Conservation (phyloP, 805 yeast species). For the Lachancea meyersii region DNA sequence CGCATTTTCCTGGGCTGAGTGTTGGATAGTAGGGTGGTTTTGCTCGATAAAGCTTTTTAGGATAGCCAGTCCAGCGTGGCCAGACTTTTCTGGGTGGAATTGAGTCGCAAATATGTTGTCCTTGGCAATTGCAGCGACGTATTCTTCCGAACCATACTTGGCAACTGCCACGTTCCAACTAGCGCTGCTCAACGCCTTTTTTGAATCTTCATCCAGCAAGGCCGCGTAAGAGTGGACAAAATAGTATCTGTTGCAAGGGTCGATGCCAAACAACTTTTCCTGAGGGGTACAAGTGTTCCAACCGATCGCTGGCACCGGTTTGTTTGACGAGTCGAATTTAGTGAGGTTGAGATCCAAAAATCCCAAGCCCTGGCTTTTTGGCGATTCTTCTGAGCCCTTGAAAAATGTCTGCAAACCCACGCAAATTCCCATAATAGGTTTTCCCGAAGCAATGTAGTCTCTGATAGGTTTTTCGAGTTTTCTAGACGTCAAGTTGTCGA, state of each 20-base stretch:
- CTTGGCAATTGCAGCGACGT: conserved; percentile 73
- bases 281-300: conserved; percentile 60
- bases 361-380: conserved; percentile 55
- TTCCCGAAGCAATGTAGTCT: conserved; percentile 66
- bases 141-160: conserved; percentile 69
- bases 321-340: conserved; percentile 51
- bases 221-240: conserved; percentile 95
- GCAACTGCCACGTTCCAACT: conserved; percentile 74
- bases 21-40: conserved; percentile 16
- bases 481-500: conserved; percentile 55
- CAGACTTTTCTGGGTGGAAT: conserved; percentile 98
- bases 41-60: conserved; percentile 62
- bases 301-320: conserved; percentile 95
- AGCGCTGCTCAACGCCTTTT: conserved; percentile 30
- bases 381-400: conserved; percentile 66
- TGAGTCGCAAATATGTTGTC: conserved; percentile 90
- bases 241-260: conserved; percentile 68
- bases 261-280: conserved; percentile 47
- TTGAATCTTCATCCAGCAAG: conserved; percentile 39
- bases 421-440: conserved; percentile 93
- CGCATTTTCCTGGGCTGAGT: conserved; percentile 21
- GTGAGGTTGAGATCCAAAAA: conserved; percentile 46
- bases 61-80: conserved; percentile 77
- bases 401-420: conserved; percentile 91
- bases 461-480: conserved; percentile 61